Evolutionary conservation across 805 yeast species (phyloP), one percentile per base, ranked within the genome.

Genomic region (Zygosaccharomyces bailii): DNA sequence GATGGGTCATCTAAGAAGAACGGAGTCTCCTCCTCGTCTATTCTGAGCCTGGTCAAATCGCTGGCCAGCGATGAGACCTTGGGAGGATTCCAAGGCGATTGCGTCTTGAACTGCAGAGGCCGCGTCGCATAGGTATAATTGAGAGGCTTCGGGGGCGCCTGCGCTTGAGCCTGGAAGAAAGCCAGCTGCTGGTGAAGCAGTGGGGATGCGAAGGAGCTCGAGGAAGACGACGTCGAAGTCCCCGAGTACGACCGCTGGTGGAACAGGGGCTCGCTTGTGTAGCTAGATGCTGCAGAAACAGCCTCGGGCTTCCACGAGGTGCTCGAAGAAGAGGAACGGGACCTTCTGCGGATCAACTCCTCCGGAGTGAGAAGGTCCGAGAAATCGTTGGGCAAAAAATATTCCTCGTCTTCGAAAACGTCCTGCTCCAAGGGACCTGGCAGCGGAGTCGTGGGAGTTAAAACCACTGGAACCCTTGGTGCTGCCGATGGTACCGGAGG

Each of bases 311-410:
- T 44, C 30, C 41, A 24, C 31, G 50, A 47, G 37, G 39, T 27
- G 13, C 46, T 34, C 5, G 41, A 8, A 9, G 46, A 44, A 17
- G 65, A 56, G 3, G 79, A 73, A 46, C 87, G 71, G 8, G 89
- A 81, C 40, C 72, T 74, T 48, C 88, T 79, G 36, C 96, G 73
- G 54, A 82, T 70, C 16, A 84, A 65, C 59, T 89, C 96, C 52
- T 79, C 85, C 0, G 95, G 95, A 0, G 95, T 86, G 39, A 90
- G 67, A 39, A 88, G 68, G 52, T 87, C 96, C n/a, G 82, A 77
- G 30, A 89, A 67, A 21, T 90, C 78, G 4, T 83, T 80, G 1
- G 97, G 97, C 3, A 89, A 84, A 54, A 79, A 84, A 58, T 86
- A 95, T 52, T 86, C 90, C 34, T 48, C 52, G 37, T 43, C 67